Conservation (phyloP, 805 yeast species). For the Vanderwaltozyma tropicalis region DNA sequence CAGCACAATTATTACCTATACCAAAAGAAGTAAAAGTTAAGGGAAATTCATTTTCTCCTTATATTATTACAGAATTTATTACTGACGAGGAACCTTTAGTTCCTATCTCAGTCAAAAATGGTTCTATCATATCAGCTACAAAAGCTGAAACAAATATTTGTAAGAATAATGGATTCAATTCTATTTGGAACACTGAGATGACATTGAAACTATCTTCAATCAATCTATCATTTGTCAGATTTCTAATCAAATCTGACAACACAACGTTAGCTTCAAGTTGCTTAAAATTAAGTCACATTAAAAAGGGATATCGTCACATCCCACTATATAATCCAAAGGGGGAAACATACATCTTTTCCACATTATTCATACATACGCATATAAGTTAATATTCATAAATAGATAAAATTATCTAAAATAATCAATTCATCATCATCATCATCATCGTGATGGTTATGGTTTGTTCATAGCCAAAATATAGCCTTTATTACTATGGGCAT, state of each 20-base stretch:
- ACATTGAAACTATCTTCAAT: constrained; percentile 31
- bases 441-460: no score
- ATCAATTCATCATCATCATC: no score
- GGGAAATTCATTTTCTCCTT: constrained; percentile 15
- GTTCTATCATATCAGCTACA: constrained; percentile 7
- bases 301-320: constrained; percentile 72
- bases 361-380: constrained; percentile 35
- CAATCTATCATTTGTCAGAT: constrained; percentile 45
- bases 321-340: constrained; percentile 72
- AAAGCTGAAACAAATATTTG: constrained; percentile 28
- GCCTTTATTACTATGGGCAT: no score
- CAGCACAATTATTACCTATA: constrained; percentile 80
- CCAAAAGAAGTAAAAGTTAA: constrained; percentile 22
- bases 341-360: constrained; percentile 58
- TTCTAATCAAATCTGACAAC: constrained; percentile 39
- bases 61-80: constrained; percentile 16
- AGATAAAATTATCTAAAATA: no score
- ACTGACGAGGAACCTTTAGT: constrained; percentile 10
- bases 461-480: no score
- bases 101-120: constrained; percentile 19
- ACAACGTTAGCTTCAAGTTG: constrained; percentile 48
- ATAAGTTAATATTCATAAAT: neutral
- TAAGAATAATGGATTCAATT: constrained; percentile 74
- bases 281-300: constrained; percentile 50
- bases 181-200: constrained; percentile 60